phyloP scores from a whole-genome alignment of 2,329 filamentous ascomycete species.

The Emmonsiellopsis sp. region DNA sequence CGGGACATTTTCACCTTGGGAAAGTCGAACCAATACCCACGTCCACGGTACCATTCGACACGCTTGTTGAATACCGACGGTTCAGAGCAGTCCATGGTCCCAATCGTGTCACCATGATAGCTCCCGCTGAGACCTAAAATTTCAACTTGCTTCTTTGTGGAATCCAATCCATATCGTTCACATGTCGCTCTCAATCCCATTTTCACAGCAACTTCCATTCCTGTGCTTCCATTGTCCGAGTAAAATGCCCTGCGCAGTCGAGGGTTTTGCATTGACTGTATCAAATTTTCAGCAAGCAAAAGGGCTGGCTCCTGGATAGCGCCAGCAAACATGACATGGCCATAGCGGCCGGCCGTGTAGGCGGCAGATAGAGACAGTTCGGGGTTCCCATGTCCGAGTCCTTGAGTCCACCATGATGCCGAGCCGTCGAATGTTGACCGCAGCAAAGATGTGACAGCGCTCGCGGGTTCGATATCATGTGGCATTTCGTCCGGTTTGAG shows the following conservation, averaged over 20 bases:
- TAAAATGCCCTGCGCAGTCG: constrained; percentile 66
- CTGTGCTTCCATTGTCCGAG: constrained; percentile 76
- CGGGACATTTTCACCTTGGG: constrained; percentile 58
- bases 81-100: constrained; percentile 77
- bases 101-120: constrained; percentile 83
- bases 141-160: constrained; percentile 47
- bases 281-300: constrained; percentile 54
- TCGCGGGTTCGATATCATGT: background rate
- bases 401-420: constrained; percentile 88
- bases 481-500: constrained; percentile 9
- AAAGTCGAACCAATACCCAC: constrained; percentile 73
- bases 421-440: constrained; percentile 70
- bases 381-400: constrained; percentile 69
- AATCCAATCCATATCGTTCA: constrained; percentile 56
- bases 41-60: constrained; percentile 75
- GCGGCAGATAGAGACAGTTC: constrained; percentile 63
- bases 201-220: constrained; percentile 74
- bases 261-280: constrained; percentile 51
- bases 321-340: constrained; percentile 80
- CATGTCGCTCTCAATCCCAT: constrained; percentile 68
- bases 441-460: constrained; percentile 29
- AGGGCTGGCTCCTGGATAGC: constrained; percentile 72
- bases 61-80: constrained; percentile 70
- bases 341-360: constrained; percentile 73
- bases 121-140: constrained; percentile 68